Base-by-base conservation (phyloP, 257 asterid species). In the Nicotiana sylvestris region DNA sequence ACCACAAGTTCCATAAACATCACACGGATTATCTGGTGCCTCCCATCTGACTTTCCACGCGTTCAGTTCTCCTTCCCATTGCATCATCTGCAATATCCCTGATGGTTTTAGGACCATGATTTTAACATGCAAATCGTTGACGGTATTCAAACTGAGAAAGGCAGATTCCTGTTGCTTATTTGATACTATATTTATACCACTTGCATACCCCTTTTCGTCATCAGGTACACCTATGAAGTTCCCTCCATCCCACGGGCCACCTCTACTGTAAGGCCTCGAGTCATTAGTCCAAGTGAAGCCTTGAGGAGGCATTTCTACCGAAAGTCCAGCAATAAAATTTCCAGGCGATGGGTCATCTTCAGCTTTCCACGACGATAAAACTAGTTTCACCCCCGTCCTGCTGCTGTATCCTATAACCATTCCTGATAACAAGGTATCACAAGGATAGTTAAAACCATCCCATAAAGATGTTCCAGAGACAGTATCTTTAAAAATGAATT, bases 291-390 rank as follows among this genome's bases (percentile, higher is more conserved):
- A 84, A 3, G 32, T 49, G 56, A 81, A 49, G 27, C 17, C 49
- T 39, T 84, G 87, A 16, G 87, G 80, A 64, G 85, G 87, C 35
- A n/a, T 33, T 6, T 84, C 82, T 6, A 43, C 30, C 1, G 87
- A 62, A 76, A 78, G 66, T 32, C 84, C 82, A 43, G 15, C 3
- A 29, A 17, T 65, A 53, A 81, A 81, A 5, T 74, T 21, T 35
- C 87, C 87, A 74, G 76, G 79, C 3, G 87, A 83, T 0, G 87
- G 87, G 51, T 84, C 84, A 35, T 81, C 70, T 35, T 81, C 87
- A 33, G 37, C 30, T 65, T 55, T 27, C 84, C 84, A 84, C 65
- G 84, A 62, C 17, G 74, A 70, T 53, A 81, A 51, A 49, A 49
- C 66, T 17, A 46, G 70, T 5, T 64, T 37, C 21, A 7, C 79